Base-by-base conservation (phyloP, 495 filamentous ascomycete genomes). In the Trypethelium eluteriae region DNA sequence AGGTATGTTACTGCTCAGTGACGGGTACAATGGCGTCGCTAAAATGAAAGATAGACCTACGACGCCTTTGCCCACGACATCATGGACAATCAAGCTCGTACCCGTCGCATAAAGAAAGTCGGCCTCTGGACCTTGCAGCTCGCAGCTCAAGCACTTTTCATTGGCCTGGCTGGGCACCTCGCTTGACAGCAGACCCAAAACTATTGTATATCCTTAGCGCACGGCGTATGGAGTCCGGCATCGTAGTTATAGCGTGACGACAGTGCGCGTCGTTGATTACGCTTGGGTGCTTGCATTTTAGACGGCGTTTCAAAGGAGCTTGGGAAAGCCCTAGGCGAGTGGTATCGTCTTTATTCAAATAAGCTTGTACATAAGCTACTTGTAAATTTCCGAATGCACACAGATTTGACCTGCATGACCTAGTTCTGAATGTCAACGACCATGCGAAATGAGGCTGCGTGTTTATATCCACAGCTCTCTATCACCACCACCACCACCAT, bases 121-220 rank as follows among this genome's bases (percentile, higher is more conserved):
- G 94, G 94, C 35, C 85, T 97, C 70, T 98, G 94, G 94, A 95
- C 91, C 10, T 79, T 98, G 46, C 91, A 92, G 74, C 77, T 98
- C 59, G 88, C 91, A 2, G 89, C 92, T 5, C 94, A 98, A 76
- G 94, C 92, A n/a, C 80, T 98, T 53, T 90, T 98, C 72, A 88
- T 97, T 78, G 94, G 94, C 1, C 88, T 98, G 83, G 94, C 92
- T 14, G 93, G 93, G 25, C 90, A 89, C 72, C 84, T 95, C 63
- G 87, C 86, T 68, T 89, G 77, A 66, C 10, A 10, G 7, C 3
- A 35, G 53, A 14, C 49, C 14, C 5, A 59, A 59, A 36, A n/a
- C 36, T 66, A 34, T 35, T 59, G 53, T 59, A 14, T 59, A 59
- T 59, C 36, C 49, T 35, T n/a, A 36, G 25, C 7, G 18, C 14